Percentiles rank a stretch among this genome's conserved stretches.
Conservation (phyloP, 2,329 filamentous ascomycete genomes). For the Pseudopyrenochaeta lycopersici region DNA sequence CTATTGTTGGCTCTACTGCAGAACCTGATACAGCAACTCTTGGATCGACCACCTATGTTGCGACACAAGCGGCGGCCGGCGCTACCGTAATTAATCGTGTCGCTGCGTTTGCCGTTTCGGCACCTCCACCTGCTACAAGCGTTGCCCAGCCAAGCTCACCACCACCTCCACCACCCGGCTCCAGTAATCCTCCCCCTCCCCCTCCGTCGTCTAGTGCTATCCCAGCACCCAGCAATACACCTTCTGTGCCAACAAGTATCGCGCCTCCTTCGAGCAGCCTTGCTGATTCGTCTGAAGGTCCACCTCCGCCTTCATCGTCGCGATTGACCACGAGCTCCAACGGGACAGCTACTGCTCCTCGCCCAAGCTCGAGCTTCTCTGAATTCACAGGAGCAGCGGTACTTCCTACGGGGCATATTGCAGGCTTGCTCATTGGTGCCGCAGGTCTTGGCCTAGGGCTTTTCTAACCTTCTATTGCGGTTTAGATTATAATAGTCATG, state of each 20-base stretch:
- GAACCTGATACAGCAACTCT: constrained; percentile 8
- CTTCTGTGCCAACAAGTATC: constrained; percentile 14
- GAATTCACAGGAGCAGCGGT: constrained; percentile 22
- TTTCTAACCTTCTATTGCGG: constrained; percentile 14
- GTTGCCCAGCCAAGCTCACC: constrained; percentile 5
- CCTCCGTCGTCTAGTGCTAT: constrained; percentile 18
- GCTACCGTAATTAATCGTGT: constrained; percentile 1
- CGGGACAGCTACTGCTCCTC: constrained; percentile 7
- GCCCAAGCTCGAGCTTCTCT: constrained; percentile 11
- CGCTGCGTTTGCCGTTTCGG: constrained; percentile 5
- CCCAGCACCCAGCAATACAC: constrained; percentile 20
- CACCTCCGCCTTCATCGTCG: constrained; percentile 13
- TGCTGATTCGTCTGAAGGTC: constrained; percentile 35
- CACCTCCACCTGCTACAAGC: constrained; percentile 13
- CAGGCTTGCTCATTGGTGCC: constrained; percentile 32
- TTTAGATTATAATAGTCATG: background rate
- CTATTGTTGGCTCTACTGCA: constrained; percentile 24
- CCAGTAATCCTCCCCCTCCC: constrained; percentile 14
- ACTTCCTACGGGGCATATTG: constrained; percentile 22
- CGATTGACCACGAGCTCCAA: constrained; percentile 12
- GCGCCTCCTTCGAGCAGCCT: constrained; percentile 26
- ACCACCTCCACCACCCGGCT: constrained; percentile 6
- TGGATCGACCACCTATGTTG: constrained; percentile 12
- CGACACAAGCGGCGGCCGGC: constrained; percentile 5
- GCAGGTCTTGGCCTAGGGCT: constrained; percentile 35